Evolutionary conservation across 148 eudicot species (phyloP).

Genomic region (Camellia lanceoleosa): DNA sequence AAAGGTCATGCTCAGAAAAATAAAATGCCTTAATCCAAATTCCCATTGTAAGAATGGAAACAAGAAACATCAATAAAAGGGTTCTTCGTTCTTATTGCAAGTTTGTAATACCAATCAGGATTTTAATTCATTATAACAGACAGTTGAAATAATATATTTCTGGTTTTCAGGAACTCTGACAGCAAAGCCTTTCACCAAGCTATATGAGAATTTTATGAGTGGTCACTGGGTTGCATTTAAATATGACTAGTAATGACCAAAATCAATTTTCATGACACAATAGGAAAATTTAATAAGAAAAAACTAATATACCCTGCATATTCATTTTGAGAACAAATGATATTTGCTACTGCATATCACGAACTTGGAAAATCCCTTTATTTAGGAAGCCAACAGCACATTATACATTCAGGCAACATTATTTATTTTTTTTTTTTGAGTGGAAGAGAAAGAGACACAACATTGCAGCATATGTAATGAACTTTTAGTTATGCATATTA

Average conservation of each 20-base stretch:
- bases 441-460: not conserved
- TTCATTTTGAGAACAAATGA: too few relatives aligned
- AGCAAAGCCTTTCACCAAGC: too few relatives aligned
- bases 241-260: too few relatives aligned
- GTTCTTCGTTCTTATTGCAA: not conserved
- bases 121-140: not conserved
- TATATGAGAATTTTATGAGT: too few relatives aligned
- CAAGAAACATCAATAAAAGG: not conserved
- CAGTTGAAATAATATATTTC: too few relatives aligned
- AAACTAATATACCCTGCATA: too few relatives aligned
- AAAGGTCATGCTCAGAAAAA: constrained; percentile 2
- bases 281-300: too few relatives aligned
- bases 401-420: not conserved
- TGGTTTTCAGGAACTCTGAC: too few relatives aligned
- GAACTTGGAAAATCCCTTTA: not conserved
- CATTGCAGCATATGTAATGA: not conserved
- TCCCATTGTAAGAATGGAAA: not conserved
- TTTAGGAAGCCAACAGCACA: not conserved
- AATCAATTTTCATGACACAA: too few relatives aligned
- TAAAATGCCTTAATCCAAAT: not conserved
- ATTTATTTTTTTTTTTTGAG: too few relatives aligned
- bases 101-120: not conserved
- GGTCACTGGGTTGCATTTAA: too few relatives aligned
- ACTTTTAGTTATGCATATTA: not conserved
- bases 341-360: not conserved